Conservation (phyloP, 257 asterid species). For the Orobanche coerulescens region DNA sequence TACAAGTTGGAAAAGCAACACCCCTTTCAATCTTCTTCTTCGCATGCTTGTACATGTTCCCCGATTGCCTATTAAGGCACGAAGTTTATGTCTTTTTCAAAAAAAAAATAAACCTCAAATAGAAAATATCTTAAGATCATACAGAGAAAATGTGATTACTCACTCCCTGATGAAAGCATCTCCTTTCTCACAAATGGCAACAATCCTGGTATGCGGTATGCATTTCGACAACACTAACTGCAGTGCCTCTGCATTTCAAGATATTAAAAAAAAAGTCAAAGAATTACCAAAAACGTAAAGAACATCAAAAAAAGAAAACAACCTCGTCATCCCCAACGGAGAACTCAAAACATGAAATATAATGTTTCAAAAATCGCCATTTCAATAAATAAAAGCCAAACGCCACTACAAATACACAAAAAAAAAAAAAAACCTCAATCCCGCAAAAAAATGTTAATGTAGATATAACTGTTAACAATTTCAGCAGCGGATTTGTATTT, state of each 20-base stretch:
- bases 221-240: slow-evolving; percentile 67
- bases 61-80: slow-evolving; percentile 53
- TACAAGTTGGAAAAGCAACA: slow-evolving; percentile 90
- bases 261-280: neutral
- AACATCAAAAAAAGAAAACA: neutral
- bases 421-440: too few relatives aligned
- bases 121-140: neutral
- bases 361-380: neutral
- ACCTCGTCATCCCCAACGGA: neutral
- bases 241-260: slow-evolving; percentile 70
- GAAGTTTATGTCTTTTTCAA: neutral
- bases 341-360: too few relatives aligned
- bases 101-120: neutral
- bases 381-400: neutral
- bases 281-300: neutral
- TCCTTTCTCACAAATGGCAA: slow-evolving; percentile 78
- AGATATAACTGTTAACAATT: slow-evolving; percentile 62
- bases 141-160: slow-evolving; percentile 10
- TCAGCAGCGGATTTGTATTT: slow-evolving; percentile 92
- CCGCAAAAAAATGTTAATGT: neutral
- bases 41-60: slow-evolving; percentile 83
- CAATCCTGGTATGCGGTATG: slow-evolving; percentile 75
- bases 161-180: slow-evolving; percentile 77
- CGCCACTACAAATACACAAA: neutral
- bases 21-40: slow-evolving; percentile 95